Evolutionary conservation across 1,139 yeast species (phyloP).

Genomic region (Taphrina confusa): DNA sequence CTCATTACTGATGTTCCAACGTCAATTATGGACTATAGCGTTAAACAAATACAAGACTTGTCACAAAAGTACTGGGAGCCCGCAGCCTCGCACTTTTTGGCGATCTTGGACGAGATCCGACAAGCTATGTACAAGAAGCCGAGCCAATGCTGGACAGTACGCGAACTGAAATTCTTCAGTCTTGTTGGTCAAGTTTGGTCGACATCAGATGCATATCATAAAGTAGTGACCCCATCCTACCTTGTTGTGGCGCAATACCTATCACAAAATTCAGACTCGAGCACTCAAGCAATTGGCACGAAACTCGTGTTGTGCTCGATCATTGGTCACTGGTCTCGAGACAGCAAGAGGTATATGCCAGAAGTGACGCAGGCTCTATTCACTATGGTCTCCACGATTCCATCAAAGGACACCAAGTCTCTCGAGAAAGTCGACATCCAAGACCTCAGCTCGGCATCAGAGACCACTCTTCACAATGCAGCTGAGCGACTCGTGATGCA

Average conservation of each 20-base stretch:
- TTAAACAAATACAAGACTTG: constrained; percentile 24
- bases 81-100: constrained; percentile 56
- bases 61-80: constrained; percentile 28
- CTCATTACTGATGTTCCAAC: constrained; percentile 50
- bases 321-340: constrained; percentile 65
- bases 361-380: constrained; percentile 56
- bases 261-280: constrained; percentile 53
- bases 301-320: constrained; percentile 68
- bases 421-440: background rate
- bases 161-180: constrained; percentile 59
- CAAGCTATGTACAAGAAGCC: constrained; percentile 51
- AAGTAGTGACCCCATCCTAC: constrained; percentile 80
- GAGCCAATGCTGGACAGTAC: constrained; percentile 29
- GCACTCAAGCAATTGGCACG: constrained; percentile 50
- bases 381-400: background rate
- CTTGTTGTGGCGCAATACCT: constrained; percentile 72
- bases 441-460: background rate
- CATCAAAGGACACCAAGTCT: background rate
- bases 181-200: constrained; percentile 78
- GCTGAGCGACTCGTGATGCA: constrained; percentile 20
- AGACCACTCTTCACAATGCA: constrained; percentile 23
- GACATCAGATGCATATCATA: constrained; percentile 93
- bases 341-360: constrained; percentile 79
- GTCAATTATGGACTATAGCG: constrained; percentile 10
- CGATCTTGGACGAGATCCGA: constrained; percentile 64